phyloP scores from a whole-genome alignment of 2,329 filamentous ascomycete genomes.

The Leptographium procerum region DNA sequence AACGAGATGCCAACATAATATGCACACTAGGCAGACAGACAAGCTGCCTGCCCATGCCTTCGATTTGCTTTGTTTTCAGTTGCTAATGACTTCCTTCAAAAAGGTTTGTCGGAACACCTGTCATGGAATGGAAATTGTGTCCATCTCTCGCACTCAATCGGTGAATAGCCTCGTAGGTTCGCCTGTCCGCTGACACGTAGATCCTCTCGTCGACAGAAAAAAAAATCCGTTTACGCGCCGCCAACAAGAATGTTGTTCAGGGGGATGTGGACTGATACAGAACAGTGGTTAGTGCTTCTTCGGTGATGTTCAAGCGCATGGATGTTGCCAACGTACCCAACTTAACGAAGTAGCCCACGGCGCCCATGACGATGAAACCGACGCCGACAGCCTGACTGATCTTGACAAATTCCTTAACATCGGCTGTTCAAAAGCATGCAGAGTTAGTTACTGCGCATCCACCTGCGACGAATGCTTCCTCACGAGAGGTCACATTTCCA shows the following conservation, averaged over 20 bases:
- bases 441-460: neutral
- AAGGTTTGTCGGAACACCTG: neutral
- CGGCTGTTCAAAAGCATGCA: constrained; percentile 22
- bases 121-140: neutral
- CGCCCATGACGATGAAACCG: constrained; percentile 60
- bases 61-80: neutral
- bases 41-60: neutral
- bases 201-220: neutral
- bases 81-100: neutral
- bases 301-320: neutral
- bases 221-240: constrained; percentile 37
- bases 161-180: neutral
- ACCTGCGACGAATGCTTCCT: neutral
- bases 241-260: constrained; percentile 61
- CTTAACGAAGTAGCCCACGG: constrained; percentile 60
- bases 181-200: neutral
- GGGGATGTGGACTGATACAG: constrained; percentile 48
- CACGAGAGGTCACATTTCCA: neutral
- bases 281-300: neutral
- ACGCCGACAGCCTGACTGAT: constrained; percentile 48
- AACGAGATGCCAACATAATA: neutral
- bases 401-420: constrained; percentile 43
- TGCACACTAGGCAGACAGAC: neutral
- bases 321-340: constrained; percentile 39
- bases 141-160: neutral